These are phyloP conservation scores for Ustilago vetiveriae DNA, from an alignment of 1,284 basidiomycete species.

Conservation along the genomic window DNA sequence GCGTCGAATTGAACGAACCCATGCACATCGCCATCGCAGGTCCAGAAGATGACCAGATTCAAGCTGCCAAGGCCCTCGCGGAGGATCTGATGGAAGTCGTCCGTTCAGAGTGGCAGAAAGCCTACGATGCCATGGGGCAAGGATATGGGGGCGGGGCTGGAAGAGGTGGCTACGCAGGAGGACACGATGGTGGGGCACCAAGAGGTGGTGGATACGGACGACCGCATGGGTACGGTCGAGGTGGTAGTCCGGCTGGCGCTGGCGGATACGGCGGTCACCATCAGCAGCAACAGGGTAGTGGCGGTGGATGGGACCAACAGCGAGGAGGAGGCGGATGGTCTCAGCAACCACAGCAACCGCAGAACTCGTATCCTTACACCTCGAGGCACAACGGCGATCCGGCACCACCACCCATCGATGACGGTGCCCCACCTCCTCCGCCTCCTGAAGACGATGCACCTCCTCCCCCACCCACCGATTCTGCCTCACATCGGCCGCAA, in stretches of 20 bases:
- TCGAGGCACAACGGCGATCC: constrained; percentile 21
- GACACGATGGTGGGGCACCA: constrained; percentile 9
- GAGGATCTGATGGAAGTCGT: constrained; percentile 64
- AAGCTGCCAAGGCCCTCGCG: constrained; percentile 56
- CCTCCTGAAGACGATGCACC: constrained; percentile 53
- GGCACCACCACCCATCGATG: constrained; percentile 36
- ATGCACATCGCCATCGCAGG: constrained; percentile 73
- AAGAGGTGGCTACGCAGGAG: constrained; percentile 10
- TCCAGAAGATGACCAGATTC: constrained; percentile 57
- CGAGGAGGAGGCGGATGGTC: constrained; percentile 10
- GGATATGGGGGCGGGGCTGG: constrained; percentile 12
- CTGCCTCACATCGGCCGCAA: not conserved
- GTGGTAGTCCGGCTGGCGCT: constrained; percentile 13
- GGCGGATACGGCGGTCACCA: constrained; percentile 29
- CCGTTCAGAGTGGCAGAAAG: constrained; percentile 59
- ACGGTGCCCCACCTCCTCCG: constrained; percentile 45
- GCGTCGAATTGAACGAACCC: constrained; percentile 86
- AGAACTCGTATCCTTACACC: constrained; percentile 15
- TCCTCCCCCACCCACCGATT: constrained; percentile 46
- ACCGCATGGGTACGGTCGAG: constrained; percentile 12
- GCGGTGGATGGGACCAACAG: constrained; percentile 19
- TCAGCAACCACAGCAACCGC: too few relatives aligned
- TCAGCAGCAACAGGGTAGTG: constrained; percentile 31
- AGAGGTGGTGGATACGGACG: constrained; percentile 19
- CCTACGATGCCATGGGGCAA: constrained; percentile 36